These are phyloP conservation scores for Apiospora koreana DNA, from an alignment of 2,329 filamentous ascomycete species.

Conservation along the genomic window DNA sequence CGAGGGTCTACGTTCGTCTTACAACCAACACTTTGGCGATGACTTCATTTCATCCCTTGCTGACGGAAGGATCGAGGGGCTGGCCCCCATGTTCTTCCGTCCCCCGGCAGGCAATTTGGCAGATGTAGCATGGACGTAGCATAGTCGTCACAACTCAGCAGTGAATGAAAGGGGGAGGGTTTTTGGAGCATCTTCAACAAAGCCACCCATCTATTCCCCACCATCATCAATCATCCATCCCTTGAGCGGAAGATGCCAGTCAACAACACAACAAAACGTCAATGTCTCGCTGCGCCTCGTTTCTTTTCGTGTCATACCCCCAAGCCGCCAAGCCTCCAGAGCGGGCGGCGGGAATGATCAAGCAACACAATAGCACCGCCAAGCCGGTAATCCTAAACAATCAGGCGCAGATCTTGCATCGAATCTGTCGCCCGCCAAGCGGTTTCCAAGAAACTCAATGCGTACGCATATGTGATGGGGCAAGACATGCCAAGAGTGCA, in stretches of 20 bases:
- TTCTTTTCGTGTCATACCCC: not conserved
- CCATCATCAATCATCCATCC: not conserved
- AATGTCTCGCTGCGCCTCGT: not conserved
- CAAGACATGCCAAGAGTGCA: slow-evolving; percentile 7
- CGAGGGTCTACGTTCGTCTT: not conserved
- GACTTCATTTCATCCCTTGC: not conserved
- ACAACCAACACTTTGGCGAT: not conserved
- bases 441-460: not conserved
- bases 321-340: not conserved
- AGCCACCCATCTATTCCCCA: not conserved
- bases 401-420: not conserved
- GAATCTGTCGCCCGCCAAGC: not conserved
- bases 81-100: not conserved
- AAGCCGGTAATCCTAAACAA: slow-evolving; percentile 7
- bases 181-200: not conserved
- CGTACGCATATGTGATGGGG: not conserved
- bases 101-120: not conserved
- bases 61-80: not conserved
- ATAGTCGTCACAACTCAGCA: not conserved
- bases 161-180: not conserved
- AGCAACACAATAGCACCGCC: slow-evolving; percentile 5
- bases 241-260: not conserved
- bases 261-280: not conserved
- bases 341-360: not conserved
- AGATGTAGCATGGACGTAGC: not conserved